Evolutionary conservation across 805 yeast species (phyloP), one percentile per base, ranked within the genome.

Genomic region (Yamadazyma insecticola): DNA sequence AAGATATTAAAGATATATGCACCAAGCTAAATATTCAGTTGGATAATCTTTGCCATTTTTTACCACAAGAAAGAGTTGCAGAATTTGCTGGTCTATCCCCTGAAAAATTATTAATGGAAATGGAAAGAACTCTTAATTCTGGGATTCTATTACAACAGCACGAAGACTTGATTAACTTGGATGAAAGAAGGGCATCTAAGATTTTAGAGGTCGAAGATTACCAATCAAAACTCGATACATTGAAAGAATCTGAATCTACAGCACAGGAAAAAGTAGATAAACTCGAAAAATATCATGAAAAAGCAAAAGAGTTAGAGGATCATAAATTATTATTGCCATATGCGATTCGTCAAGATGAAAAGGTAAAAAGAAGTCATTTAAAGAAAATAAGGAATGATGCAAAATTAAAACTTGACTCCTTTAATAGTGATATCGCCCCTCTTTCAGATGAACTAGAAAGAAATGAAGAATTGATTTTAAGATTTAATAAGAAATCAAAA

Each of bases 51-150:
- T 89, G 97, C 50, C 97, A 90, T 51, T 92, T 92, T 49, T 62
- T 92, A 33, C 96, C 98, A 0, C 99, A 92, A 52, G 97, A 90
- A 47, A 70, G 94, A 37, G 97, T 92, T 5, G 90, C 95, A 2
- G 87, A 85, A 42, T 92, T 92, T 63, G 95, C 97, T 0, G 74
- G 81, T 3, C 60, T 86, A 42, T 72, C 83, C 17, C 84, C 94
- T 1, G 88, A 83, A 40, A 76, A 77, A 37, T 60, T 90, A 6
- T 63, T 92, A 9, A 47, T 65, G 16, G 95, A 86, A 46, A 85
- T 95, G 1, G 86, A 88, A 48, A 62, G 90, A 37, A 87, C 96
- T 1, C 73, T 87, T 19, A 85, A 82, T 4, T 64, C 73, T 30
- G 73, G 80, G 3, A 66, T 72, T 22, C 57, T 89, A 41, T 51